Evolutionary conservation across 805 yeast species (phyloP).

Genomic region (Kodamaea neixiangensis): DNA sequence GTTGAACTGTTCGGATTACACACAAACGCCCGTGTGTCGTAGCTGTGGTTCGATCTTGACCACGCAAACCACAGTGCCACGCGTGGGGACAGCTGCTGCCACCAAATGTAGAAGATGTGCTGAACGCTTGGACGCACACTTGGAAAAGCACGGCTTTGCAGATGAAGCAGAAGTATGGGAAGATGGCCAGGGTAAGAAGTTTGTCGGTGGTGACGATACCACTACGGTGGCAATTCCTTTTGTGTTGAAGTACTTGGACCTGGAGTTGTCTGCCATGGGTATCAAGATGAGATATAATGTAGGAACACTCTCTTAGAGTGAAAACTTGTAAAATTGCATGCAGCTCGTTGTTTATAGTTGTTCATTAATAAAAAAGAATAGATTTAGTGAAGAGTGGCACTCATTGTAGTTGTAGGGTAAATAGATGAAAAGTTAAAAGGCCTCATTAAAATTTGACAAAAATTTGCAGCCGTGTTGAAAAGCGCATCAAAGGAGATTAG

Average conservation of each 20-base stretch:
- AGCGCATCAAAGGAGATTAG: background rate
- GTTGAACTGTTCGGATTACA: slow-evolving; percentile 92
- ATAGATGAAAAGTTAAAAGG: too few relatives aligned
- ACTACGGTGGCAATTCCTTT: slow-evolving; percentile 96
- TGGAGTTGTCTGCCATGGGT: slow-evolving; percentile 98
- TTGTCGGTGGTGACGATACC: slow-evolving; percentile 90
- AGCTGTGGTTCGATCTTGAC: slow-evolving; percentile 90
- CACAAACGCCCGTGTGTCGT: slow-evolving; percentile 88
- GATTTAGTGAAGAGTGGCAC: background rate
- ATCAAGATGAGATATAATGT: slow-evolving; percentile 89
- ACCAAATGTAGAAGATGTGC: slow-evolving; percentile 93
- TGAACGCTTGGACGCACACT: slow-evolving; percentile 58
- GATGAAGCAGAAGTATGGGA: slow-evolving; percentile 88
- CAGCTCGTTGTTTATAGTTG: slow-evolving; percentile 1
- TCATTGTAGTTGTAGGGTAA: too few relatives aligned
- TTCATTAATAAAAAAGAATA: background rate
- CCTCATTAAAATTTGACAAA: too few relatives aligned
- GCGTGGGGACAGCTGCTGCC: slow-evolving; percentile 78
- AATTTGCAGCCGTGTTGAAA: background rate
- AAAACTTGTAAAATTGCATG: background rate
- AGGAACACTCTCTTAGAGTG: slow-evolving; percentile 19
- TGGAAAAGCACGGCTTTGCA: slow-evolving; percentile 47
- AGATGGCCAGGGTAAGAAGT: slow-evolving; percentile 92
- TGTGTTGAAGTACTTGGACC: slow-evolving; percentile 90
- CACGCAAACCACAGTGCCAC: slow-evolving; percentile 87